These are phyloP conservation scores for Fragaria ananassa DNA, from an alignment of 306 rosid genomes.

Conservation along the genomic window DNA sequence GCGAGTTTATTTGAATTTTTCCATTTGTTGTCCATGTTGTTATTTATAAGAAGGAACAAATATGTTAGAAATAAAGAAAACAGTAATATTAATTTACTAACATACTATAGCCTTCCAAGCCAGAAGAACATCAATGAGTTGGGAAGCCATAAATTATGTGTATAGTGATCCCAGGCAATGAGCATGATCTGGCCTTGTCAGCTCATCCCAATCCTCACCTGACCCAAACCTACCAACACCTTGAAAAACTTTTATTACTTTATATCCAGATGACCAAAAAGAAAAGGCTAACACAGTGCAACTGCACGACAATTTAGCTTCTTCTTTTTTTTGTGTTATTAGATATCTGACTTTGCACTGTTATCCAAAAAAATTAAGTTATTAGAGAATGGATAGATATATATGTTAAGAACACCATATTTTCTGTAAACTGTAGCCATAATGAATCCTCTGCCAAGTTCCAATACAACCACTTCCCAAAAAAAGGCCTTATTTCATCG, in stretches of 20 bases:
- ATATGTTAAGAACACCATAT: background rate
- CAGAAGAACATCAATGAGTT: background rate
- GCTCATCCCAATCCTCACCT: background rate
- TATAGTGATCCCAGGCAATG: background rate
- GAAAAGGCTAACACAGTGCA: background rate
- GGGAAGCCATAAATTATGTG: background rate
- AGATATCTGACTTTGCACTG: background rate
- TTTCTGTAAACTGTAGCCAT: background rate
- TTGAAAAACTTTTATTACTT: background rate
- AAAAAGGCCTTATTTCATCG: background rate
- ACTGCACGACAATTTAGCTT: background rate
- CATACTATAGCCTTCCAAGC: background rate
- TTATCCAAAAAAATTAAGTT: background rate
- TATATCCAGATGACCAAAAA: background rate
- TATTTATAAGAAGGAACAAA: background rate
- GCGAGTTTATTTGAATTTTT: background rate
- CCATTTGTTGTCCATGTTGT: background rate
- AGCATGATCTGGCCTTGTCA: background rate
- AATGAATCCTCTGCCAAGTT: background rate
- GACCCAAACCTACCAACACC: background rate
- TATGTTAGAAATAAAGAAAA: background rate
- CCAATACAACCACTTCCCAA: background rate
- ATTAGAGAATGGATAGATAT: background rate
- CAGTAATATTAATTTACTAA: background rate
- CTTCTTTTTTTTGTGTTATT: background rate